These are phyloP conservation scores for Micromonas commoda DNA, from an alignment of 139 green algal genomes.

Conservation along the genomic window DNA sequence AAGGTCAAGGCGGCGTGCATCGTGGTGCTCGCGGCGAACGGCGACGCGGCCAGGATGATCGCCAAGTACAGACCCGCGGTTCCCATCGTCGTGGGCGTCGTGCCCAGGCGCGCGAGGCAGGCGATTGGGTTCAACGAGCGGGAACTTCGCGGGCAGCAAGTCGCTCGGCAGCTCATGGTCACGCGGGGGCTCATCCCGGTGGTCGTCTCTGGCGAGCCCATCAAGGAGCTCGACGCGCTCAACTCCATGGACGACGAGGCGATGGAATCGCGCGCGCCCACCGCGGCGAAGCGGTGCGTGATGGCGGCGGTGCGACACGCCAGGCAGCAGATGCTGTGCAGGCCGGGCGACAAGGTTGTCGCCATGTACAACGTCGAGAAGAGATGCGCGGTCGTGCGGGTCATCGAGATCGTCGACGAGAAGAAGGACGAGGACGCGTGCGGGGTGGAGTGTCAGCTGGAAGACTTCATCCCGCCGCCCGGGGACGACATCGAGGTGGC, in stretches of 20 bases:
- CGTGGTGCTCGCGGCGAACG: slow-evolving; percentile 45
- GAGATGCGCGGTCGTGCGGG: not conserved
- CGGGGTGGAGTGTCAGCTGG: not conserved
- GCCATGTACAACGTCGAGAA: slow-evolving; percentile 20
- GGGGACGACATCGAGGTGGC: too few species aligned
- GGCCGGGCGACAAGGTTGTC: slow-evolving; percentile 1
- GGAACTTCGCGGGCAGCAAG: slow-evolving; percentile 17
- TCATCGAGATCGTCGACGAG: not conserved
- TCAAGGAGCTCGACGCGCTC: not conserved
- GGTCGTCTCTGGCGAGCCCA: slow-evolving; percentile 19
- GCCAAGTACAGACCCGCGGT: slow-evolving; percentile 47
- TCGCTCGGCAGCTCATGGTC: slow-evolving; percentile 44
- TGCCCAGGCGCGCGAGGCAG: slow-evolving; percentile 27
- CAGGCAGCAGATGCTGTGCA: not conserved
- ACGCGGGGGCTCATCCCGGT: slow-evolving; percentile 42
- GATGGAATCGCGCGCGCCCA: slow-evolving; percentile 33
- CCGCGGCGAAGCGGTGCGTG: slow-evolving; percentile 14
- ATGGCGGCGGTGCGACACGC: not conserved
- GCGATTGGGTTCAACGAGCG: slow-evolving; percentile 40
- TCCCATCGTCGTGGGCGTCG: slow-evolving; percentile 45
- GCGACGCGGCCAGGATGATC: slow-evolving; percentile 42
- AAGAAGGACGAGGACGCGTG: not conserved
- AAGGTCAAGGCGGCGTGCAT: slow-evolving; percentile 37
- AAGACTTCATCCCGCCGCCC: too few species aligned
- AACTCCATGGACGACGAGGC: slow-evolving; percentile 33